phyloP scores from a whole-genome alignment of 2,329 filamentous ascomycete genomes.

The Neocucurbitaria cava region DNA sequence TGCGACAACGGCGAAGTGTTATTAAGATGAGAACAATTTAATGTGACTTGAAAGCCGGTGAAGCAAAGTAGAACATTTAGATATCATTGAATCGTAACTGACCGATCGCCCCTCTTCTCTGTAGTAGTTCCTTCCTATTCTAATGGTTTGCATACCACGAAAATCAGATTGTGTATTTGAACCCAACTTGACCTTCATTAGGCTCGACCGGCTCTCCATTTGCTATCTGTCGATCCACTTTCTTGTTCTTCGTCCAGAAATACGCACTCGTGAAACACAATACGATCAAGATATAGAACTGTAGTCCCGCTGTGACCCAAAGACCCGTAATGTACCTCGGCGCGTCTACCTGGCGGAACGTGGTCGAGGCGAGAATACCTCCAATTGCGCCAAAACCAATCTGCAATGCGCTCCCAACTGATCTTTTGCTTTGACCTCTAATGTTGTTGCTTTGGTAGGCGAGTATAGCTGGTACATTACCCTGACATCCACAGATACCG shows the following conservation, averaged over 20 bases:
- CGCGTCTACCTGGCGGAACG: slow-evolving; percentile 29
- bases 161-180: slow-evolving; percentile 24
- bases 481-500: slow-evolving; percentile 26
- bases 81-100: too few species aligned
- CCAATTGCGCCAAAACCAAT: slow-evolving; percentile 37
- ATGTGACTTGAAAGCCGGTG: too few species aligned
- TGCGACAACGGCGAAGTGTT: too few species aligned
- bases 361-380: slow-evolving; percentile 29
- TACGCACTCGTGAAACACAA: slow-evolving; percentile 14
- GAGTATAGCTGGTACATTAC: slow-evolving; percentile 30
- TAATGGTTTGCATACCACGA: too few species aligned
- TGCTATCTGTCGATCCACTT: slow-evolving; percentile 13
- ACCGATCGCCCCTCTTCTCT: too few species aligned
- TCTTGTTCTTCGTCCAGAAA: slow-evolving; percentile 25
- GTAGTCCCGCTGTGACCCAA: slow-evolving; percentile 26
- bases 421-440: slow-evolving; percentile 27
- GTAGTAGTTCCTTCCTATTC: too few species aligned
- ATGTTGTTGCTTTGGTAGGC: slow-evolving; percentile 39
- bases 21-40: too few species aligned
- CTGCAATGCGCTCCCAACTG: slow-evolving; percentile 27
- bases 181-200: slow-evolving; percentile 28
- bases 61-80: too few species aligned
- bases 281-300: slow-evolving; percentile 24
- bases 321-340: slow-evolving; percentile 28
- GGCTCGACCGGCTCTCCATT: slow-evolving; percentile 19